phyloP scores from a whole-genome alignment of 805 yeast species.

The Citeromyces nyonsensis region DNA sequence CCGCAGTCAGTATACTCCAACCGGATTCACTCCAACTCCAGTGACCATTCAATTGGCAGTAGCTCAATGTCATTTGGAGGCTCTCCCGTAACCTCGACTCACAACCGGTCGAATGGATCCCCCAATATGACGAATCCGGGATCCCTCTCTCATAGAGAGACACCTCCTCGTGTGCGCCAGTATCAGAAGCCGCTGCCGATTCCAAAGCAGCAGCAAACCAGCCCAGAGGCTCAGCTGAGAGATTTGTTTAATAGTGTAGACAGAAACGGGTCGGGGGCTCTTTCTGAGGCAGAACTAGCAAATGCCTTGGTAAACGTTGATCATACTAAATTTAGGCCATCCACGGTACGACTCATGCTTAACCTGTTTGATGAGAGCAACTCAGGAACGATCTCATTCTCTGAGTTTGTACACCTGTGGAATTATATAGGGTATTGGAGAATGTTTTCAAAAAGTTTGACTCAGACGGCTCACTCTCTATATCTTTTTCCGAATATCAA shows the following conservation, averaged over 20 bases:
- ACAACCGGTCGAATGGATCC: conserved; percentile 1
- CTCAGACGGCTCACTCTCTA: neutral
- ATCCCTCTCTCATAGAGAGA: conserved; percentile 5
- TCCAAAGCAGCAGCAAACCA: conserved; percentile 4
- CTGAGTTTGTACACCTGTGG: neutral
- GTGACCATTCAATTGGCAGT: too few relatives aligned
- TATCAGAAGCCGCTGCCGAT: conserved; percentile 6
- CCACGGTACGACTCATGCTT: neutral
- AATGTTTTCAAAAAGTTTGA: neutral
- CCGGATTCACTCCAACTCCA: too few relatives aligned
- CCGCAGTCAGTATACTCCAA: too few relatives aligned
- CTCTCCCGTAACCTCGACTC: neutral
- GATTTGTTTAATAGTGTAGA: too few relatives aligned
- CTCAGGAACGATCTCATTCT: neutral
- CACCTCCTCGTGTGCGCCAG: conserved; percentile 6
- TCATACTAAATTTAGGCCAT: neutral
- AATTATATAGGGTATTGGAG: conserved; percentile 1
- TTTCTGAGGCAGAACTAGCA: neutral
- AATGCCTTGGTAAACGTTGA: neutral
- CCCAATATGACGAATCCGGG: conserved; percentile 4
- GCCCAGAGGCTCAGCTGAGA: too few relatives aligned
- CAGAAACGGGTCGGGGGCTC: neutral
- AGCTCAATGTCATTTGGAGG: too few relatives aligned
- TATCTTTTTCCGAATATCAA: neutral
- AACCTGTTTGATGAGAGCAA: neutral